Conservation (phyloP, 805 yeast species). For the Teunomyces cretensis region DNA sequence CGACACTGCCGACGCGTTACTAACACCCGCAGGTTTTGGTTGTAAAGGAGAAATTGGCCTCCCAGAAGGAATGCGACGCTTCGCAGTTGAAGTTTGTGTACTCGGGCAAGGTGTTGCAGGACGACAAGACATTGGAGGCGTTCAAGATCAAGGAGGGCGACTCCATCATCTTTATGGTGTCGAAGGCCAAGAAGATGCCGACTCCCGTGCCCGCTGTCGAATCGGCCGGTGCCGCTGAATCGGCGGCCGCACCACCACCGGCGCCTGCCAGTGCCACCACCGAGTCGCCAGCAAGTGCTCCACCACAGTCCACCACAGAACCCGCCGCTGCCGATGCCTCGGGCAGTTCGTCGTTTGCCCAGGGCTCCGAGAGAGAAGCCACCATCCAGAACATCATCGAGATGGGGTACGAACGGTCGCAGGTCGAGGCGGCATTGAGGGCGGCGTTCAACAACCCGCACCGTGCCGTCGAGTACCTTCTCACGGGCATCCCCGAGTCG, state of each 20-base stretch:
- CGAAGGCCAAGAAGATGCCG: slow-evolving; percentile 40
- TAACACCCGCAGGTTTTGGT: slow-evolving; percentile 44
- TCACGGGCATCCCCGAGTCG: slow-evolving; percentile 84
- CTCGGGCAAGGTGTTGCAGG: slow-evolving; percentile 87
- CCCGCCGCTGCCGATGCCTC: slow-evolving; percentile 12
- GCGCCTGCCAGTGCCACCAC: slow-evolving; percentile 25
- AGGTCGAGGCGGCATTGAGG: slow-evolving; percentile 86
- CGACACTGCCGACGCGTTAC: neutral
- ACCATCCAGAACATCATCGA: slow-evolving; percentile 84
- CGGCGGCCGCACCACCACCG: slow-evolving; percentile 10
- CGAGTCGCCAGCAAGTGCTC: too few species aligned
- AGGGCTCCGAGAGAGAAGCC: slow-evolving; percentile 74
- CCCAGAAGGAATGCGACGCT: slow-evolving; percentile 64
- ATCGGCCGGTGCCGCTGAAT: slow-evolving; percentile 22
- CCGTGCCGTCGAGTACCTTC: slow-evolving; percentile 92
- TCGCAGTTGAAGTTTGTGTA: slow-evolving; percentile 84
- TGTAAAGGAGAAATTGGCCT: slow-evolving; percentile 74
- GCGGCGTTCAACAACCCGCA: slow-evolving; percentile 98
- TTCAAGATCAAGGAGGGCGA: slow-evolving; percentile 82
- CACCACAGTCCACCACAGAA: slow-evolving; percentile 19
- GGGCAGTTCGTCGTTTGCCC: slow-evolving; percentile 58
- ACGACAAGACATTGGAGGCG: slow-evolving; percentile 69
- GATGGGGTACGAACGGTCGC: slow-evolving; percentile 90
- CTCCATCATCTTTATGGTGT: slow-evolving; percentile 89
- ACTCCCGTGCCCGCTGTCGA: slow-evolving; percentile 23